phyloP scores from a whole-genome alignment of 2,329 filamentous ascomycete genomes.

The Metarhizium brunneum region DNA sequence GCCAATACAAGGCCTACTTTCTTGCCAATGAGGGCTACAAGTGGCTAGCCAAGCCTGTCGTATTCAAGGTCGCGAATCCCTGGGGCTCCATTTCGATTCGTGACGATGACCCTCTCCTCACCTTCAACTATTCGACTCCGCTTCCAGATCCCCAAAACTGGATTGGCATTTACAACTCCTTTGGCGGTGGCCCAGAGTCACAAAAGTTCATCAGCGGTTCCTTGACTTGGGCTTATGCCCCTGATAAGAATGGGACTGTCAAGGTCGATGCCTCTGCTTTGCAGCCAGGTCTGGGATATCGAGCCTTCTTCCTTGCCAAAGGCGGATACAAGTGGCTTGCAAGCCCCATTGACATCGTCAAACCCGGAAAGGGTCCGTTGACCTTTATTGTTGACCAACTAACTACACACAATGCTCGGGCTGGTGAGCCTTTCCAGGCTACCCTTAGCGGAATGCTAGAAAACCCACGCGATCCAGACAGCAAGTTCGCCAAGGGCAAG shows the following conservation, averaged over 20 bases:
- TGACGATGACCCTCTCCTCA: slow-evolving; percentile 14
- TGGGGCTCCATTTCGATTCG: slow-evolving; percentile 8
- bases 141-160: slow-evolving; percentile 23
- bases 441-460: slow-evolving; percentile 23
- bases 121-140: slow-evolving; percentile 25
- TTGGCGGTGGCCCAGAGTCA: slow-evolving; percentile 25
- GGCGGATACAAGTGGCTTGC: slow-evolving; percentile 27
- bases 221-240: slow-evolving; percentile 25
- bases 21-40: slow-evolving; percentile 23
- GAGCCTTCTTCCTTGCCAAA: slow-evolving; percentile 26
- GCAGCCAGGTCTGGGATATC: slow-evolving; percentile 20
- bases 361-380: slow-evolving; percentile 13
- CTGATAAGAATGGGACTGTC: slow-evolving; percentile 16
- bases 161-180: slow-evolving; percentile 26
- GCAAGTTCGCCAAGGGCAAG: slow-evolving; percentile 18
- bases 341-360: slow-evolving; percentile 20
- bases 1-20: slow-evolving; percentile 25
- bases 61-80: slow-evolving; percentile 14
- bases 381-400: slow-evolving; percentile 20
- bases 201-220: slow-evolving; percentile 18
- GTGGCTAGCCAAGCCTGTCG: slow-evolving; percentile 22
- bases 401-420: slow-evolving; percentile 26
- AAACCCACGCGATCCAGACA: slow-evolving; percentile 12
- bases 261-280: slow-evolving; percentile 15
- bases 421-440: slow-evolving; percentile 22